These are phyloP conservation scores for Meyerozyma sp. DNA, from an alignment of 1,139 yeast genomes.

Conservation along the genomic window DNA sequence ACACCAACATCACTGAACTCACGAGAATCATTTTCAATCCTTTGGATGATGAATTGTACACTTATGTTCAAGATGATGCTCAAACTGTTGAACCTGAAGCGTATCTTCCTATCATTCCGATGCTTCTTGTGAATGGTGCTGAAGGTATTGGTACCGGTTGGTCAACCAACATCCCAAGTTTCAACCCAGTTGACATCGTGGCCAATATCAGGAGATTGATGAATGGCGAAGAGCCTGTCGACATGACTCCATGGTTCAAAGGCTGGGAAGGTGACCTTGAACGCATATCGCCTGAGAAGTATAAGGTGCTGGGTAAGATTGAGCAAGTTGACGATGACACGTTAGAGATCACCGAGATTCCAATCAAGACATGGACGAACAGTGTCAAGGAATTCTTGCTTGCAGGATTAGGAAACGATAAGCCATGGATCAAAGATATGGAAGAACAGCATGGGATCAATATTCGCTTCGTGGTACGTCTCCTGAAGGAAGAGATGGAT, in stretches of 20 bases:
- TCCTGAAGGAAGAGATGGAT: slow-evolving; percentile 77
- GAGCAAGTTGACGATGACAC: slow-evolving; percentile 78
- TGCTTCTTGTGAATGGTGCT: slow-evolving; percentile 88
- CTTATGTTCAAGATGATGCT: slow-evolving; percentile 88
- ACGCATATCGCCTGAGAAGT: slow-evolving; percentile 58
- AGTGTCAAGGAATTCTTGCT: slow-evolving; percentile 81
- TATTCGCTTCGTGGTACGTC: slow-evolving; percentile 71
- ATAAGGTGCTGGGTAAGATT: slow-evolving; percentile 70
- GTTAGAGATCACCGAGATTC: slow-evolving; percentile 86
- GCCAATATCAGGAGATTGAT: slow-evolving; percentile 66
- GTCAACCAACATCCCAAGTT: slow-evolving; percentile 91
- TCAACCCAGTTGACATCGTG: slow-evolving; percentile 81
- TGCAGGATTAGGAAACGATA: slow-evolving; percentile 72
- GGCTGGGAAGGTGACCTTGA: slow-evolving; percentile 92
- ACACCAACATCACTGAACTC: slow-evolving; percentile 74
- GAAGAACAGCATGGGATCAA: slow-evolving; percentile 88
- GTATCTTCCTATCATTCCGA: slow-evolving; percentile 90
- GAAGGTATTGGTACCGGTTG: slow-evolving; percentile 99
- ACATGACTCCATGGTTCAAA: slow-evolving; percentile 90
- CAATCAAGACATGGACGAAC: slow-evolving; percentile 89
- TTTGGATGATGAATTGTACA: slow-evolving; percentile 72
- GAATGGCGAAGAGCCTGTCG: slow-evolving; percentile 64
- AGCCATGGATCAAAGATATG: slow-evolving; percentile 92
- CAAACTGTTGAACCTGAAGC: slow-evolving; percentile 93
- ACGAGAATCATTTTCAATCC: slow-evolving; percentile 75